Evolutionary conservation across 257 asterid species (phyloP).

Genomic region (Nicotiana attenuata): DNA sequence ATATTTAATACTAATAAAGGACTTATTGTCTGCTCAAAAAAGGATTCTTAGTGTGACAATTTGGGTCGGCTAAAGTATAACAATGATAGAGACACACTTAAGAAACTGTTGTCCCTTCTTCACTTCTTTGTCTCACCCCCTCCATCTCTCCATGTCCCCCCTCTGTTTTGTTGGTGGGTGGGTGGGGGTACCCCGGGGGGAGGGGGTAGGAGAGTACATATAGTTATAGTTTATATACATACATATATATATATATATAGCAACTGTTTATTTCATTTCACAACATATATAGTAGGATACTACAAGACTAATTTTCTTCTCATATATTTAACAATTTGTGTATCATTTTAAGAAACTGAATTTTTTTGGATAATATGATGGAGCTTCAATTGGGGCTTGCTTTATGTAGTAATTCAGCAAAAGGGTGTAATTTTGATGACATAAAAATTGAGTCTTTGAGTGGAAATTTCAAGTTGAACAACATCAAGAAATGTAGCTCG

Average conservation of each 20-base stretch:
- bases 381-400: slow-evolving; percentile 53
- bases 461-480: neutral
- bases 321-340: neutral
- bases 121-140: slow-evolving; percentile 13
- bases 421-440: slow-evolving; percentile 30
- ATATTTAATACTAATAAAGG: slow-evolving; percentile 3
- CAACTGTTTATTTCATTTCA: neutral
- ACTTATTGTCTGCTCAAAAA: slow-evolving; percentile 33
- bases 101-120: slow-evolving; percentile 34
- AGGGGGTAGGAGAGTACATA: too few species aligned
- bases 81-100: slow-evolving; percentile 46
- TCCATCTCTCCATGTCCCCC: neutral
- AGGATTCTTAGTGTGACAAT: slow-evolving; percentile 28
- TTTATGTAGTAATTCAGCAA: slow-evolving; percentile 21
- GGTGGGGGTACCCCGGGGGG: neutral
- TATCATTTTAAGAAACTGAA: neutral
- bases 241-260: neutral
- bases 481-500: slow-evolving; percentile 23
- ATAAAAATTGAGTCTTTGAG: neutral
- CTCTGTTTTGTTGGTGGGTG: neutral
- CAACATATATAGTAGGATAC: neutral
- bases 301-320: neutral
- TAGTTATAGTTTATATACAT: neutral
- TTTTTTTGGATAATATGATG: slow-evolving; percentile 20
- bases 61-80: slow-evolving; percentile 53